phyloP scores from a whole-genome alignment of 768 basidiomycete genomes.

The Roridomyces roridus region DNA sequence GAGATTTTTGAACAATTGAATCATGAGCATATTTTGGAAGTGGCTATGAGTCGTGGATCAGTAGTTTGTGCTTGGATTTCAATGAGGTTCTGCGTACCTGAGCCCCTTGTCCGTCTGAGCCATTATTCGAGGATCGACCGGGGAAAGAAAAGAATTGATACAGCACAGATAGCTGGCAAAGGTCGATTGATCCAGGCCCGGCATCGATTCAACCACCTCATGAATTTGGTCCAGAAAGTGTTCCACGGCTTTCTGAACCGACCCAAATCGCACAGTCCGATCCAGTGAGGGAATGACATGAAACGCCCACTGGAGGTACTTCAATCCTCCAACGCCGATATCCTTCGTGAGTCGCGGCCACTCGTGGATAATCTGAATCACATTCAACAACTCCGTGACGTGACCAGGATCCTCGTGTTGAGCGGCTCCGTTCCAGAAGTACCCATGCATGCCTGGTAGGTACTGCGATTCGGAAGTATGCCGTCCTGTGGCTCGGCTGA shows the following conservation, averaged over 20 bases:
- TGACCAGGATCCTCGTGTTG: not conserved
- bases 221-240: not conserved
- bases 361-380: no score
- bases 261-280: not conserved
- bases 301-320: not conserved
- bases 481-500: not conserved
- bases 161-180: conserved; percentile 3
- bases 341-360: no score
- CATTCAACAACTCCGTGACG: no score
- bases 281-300: not conserved
- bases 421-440: no score
- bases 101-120: not conserved
- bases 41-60: no score
- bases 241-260: not conserved
- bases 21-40: not conserved
- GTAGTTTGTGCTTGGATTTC: no score
- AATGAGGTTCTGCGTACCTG: not conserved
- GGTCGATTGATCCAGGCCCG: not conserved
- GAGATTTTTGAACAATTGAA: not conserved
- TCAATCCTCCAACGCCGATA: no score
- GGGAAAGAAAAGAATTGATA: not conserved
- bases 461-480: not conserved
- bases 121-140: not conserved
- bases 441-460: no score
- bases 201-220: not conserved